A percentile compares a stretch with the other conserved stretches of the same genome.
Evolutionary conservation across 2,329 filamentous ascomycete species (phyloP).

Genomic region (Diaporthe citriasiana): DNA sequence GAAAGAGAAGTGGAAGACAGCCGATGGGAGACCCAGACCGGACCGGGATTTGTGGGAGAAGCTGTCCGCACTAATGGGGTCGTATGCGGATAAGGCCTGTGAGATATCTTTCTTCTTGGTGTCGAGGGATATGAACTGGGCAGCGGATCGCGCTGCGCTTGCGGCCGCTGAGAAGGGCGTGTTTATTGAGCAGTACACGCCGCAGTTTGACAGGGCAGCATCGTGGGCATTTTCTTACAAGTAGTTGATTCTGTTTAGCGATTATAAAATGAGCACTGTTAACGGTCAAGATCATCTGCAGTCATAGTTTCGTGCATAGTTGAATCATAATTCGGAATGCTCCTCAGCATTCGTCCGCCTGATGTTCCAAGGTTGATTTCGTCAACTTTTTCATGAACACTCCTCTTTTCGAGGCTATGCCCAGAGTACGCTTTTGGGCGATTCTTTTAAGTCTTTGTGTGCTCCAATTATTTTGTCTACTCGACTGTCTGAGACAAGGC

Average conservation of each 20-base stretch:
- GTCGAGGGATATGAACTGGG: slow-evolving; percentile 9
- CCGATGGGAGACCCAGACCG: neutral
- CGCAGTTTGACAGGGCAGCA: slow-evolving; percentile 16
- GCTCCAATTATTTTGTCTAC: neutral
- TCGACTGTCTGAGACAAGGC: neutral
- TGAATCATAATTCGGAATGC: too few species aligned
- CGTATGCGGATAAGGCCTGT: slow-evolving; percentile 17
- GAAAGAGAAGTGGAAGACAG: slow-evolving; percentile 27
- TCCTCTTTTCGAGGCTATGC: too few species aligned
- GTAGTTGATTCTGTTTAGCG: neutral
- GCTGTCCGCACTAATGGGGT: slow-evolving; percentile 10
- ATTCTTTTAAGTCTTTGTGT: neutral
- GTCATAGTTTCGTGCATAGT: neutral
- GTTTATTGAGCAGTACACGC: slow-evolving; percentile 2
- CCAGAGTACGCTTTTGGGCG: neutral
- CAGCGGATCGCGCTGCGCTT: slow-evolving; percentile 15
- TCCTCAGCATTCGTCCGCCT: neutral
- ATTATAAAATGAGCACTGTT: neutral
- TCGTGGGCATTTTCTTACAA: slow-evolving; percentile 15
- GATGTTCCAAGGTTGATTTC: neutral
- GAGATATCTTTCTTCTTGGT: slow-evolving; percentile 24
- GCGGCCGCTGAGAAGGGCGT: slow-evolving; percentile 6
- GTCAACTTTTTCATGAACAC: neutral
- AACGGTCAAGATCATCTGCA: neutral
- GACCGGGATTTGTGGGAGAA: slow-evolving; percentile 31